phyloP scores from a whole-genome alignment of 225 moss, liverwort and hornwort species.

The Lunularia cruciata region DNA sequence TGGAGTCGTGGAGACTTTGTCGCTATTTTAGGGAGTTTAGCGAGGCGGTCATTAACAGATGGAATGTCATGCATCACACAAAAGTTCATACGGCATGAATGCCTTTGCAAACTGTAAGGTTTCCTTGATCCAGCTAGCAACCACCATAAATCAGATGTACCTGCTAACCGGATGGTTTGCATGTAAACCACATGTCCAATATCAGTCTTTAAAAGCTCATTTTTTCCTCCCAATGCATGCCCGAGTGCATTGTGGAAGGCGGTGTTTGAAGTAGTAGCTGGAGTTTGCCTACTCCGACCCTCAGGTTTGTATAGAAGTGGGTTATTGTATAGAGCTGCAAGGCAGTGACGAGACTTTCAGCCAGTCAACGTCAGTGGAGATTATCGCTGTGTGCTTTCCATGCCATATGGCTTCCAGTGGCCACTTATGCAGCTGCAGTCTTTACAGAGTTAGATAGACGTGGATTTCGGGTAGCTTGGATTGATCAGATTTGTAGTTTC shows the following conservation, averaged over 20 bases:
- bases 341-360: background rate
- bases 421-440: background rate
- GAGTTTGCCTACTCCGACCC: background rate
- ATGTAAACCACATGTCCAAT: slow-evolving; percentile 6
- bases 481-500: background rate
- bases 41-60: background rate
- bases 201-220: slow-evolving; percentile 9
- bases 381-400: background rate
- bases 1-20: no score
- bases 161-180: slow-evolving; percentile 1
- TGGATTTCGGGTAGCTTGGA: background rate
- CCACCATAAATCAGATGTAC: slow-evolving; percentile 10
- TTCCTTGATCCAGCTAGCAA: background rate
- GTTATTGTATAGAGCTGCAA: slow-evolving; percentile 6
- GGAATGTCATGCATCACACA: background rate
- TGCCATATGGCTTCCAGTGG: background rate
- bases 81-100: background rate
- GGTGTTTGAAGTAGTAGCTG: slow-evolving; percentile 9
- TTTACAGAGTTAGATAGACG: background rate
- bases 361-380: background rate
- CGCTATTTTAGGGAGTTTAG: background rate
- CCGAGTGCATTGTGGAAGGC: slow-evolving; percentile 4
- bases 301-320: slow-evolving; percentile 6
- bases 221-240: slow-evolving; percentile 2
- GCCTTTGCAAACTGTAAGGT: background rate